Evolutionary conservation across 1,284 basidiomycete species (phyloP).

Genomic region (Testicularia cyperi): DNA sequence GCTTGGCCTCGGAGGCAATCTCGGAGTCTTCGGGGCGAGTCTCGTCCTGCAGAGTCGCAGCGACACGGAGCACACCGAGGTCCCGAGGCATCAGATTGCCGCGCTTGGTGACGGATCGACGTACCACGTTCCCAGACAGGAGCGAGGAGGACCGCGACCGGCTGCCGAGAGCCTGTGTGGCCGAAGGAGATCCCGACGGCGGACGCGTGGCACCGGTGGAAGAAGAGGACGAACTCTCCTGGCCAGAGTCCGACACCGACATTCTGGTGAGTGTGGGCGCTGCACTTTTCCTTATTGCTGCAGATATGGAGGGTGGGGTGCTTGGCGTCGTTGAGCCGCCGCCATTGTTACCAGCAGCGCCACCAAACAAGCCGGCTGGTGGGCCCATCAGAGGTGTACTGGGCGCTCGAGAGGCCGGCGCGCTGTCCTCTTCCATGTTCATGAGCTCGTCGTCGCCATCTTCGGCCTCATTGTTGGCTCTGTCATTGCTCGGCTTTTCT

Average conservation of each 20-base stretch:
- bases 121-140: slow-evolving; percentile 22
- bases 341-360: too few species aligned
- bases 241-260: slow-evolving; percentile 33
- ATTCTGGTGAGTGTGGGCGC: slow-evolving; percentile 13
- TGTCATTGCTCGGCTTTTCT: neutral
- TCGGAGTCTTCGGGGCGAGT: slow-evolving; percentile 46
- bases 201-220: slow-evolving; percentile 2
- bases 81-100: slow-evolving; percentile 38
- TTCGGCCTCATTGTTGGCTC: slow-evolving; percentile 21
- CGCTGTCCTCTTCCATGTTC: slow-evolving; percentile 22
- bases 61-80: slow-evolving; percentile 46
- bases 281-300: slow-evolving; percentile 1
- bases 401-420: slow-evolving; percentile 4
- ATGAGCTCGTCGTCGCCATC: slow-evolving; percentile 35
- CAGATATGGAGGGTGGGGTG: slow-evolving; percentile 15
- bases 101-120: slow-evolving; percentile 22
- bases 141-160: slow-evolving; percentile 20
- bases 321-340: too few species aligned
- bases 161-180: slow-evolving; percentile 9
- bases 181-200: slow-evolving; percentile 9
- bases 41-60: slow-evolving; percentile 52
- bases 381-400: slow-evolving; percentile 27
- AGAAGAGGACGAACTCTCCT: slow-evolving; percentile 31
- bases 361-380: slow-evolving; percentile 14
- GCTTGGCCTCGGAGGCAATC: slow-evolving; percentile 55